Percentiles rank a stretch among this genome's conserved stretches.
Evolutionary conservation across 2,329 filamentous ascomycete species (phyloP).

Genomic region (Epichloe sp.): DNA sequence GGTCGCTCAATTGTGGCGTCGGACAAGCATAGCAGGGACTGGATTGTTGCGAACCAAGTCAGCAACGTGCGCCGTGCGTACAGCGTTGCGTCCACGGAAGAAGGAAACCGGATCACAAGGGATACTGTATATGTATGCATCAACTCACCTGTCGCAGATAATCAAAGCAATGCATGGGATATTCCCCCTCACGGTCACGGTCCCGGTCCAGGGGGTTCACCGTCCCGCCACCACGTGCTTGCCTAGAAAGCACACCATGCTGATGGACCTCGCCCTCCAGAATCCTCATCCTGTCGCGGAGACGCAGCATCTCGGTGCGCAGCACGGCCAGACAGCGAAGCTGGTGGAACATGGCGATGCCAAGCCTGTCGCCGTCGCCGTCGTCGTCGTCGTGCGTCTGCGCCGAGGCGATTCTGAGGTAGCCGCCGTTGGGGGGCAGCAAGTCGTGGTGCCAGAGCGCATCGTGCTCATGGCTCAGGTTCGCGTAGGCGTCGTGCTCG

Average conservation of each 20-base stretch:
- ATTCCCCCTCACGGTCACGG: not conserved
- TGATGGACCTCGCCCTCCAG: not conserved
- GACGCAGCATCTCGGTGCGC: slow-evolving; percentile 1
- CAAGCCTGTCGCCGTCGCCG: not conserved
- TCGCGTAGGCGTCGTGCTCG: not conserved
- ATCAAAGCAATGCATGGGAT: slow-evolving; percentile 3
- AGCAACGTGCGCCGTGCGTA: not conserved
- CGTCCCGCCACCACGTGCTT: not conserved
- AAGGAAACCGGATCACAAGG: not conserved
- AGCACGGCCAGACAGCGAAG: slow-evolving; percentile 4
- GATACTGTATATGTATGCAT: no score
- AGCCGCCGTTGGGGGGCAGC: not conserved
- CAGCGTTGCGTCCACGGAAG: not conserved
- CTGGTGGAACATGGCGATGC: slow-evolving; percentile 7
- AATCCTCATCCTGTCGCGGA: not conserved
- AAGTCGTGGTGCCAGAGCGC: not conserved
- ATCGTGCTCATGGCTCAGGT: slow-evolving; percentile 1
- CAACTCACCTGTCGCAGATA: slow-evolving; percentile 6
- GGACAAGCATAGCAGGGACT: slow-evolving; percentile 3
- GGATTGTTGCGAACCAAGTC: no score
- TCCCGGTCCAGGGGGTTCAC: not conserved
- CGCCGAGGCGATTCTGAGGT: not conserved
- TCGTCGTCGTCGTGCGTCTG: not conserved
- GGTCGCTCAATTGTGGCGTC: slow-evolving; percentile 6
- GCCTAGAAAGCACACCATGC: no score